Conservation (phyloP, 2,329 filamentous ascomycete genomes). For the Colletotrichum sp. region DNA sequence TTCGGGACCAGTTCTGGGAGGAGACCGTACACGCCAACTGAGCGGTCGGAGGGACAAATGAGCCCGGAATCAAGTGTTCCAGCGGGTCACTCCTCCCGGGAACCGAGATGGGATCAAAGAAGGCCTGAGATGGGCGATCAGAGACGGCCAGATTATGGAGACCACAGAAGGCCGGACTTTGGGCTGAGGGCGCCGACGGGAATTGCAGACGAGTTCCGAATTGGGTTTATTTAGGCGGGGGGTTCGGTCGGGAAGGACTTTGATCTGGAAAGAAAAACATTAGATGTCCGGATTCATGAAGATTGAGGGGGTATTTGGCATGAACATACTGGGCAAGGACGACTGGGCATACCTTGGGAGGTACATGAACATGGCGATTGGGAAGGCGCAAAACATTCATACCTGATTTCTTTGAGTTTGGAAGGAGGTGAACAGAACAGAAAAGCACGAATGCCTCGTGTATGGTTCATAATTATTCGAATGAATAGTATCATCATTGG, state of each 20-base stretch:
- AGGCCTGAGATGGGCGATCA: neutral
- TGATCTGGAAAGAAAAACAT: neutral
- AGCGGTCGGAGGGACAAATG: constrained; percentile 1
- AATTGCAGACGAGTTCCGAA: constrained; percentile 21
- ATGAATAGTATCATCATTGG: constrained; percentile 1
- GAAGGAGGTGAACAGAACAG: neutral
- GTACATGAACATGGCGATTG: neutral
- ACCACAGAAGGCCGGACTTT: constrained; percentile 15
- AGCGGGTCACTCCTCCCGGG: neutral
- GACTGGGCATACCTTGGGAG: neutral
- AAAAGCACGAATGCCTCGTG: neutral
- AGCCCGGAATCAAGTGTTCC: neutral
- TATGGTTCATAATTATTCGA: neutral
- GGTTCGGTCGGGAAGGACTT: neutral
- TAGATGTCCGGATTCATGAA: neutral
- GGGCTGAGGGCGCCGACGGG: constrained; percentile 21
- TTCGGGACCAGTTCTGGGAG: neutral
- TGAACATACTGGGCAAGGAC: neutral
- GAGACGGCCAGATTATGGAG: neutral
- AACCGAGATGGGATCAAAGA: neutral
- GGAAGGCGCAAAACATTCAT: neutral
- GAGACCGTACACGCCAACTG: constrained; percentile 10
- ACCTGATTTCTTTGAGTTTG: neutral
- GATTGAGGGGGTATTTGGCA: neutral
- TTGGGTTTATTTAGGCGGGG: constrained; percentile 17